phyloP scores from a whole-genome alignment of 2,329 filamentous ascomycete genomes.

The Fusarium musae region DNA sequence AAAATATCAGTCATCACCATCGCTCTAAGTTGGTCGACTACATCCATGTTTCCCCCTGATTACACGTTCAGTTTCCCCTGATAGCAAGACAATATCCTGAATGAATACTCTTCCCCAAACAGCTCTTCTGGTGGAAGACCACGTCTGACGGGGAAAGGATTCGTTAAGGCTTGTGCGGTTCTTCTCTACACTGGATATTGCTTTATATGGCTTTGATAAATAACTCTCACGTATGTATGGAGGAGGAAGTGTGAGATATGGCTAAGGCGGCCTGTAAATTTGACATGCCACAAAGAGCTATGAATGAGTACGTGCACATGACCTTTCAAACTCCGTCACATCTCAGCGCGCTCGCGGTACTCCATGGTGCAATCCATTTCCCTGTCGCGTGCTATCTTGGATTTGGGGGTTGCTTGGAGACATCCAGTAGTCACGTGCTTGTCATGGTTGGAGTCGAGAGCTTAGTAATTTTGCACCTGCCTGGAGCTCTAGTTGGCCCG shows the following conservation, averaged over 20 bases:
- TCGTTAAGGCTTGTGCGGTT: neutral
- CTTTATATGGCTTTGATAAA: neutral
- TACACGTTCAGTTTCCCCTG: neutral
- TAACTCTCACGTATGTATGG: neutral
- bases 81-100: neutral
- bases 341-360: neutral
- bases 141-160: neutral
- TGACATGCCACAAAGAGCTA: too few species aligned
- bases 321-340: neutral
- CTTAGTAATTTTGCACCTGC: conserved; percentile 41
- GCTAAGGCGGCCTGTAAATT: neutral
- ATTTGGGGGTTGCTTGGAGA: neutral
- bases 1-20: neutral
- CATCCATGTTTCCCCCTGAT: neutral
- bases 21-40: neutral
- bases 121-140: neutral
- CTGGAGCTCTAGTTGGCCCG: conserved; percentile 42
- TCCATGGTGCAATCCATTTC: neutral
- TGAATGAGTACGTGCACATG: neutral
- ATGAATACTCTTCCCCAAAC: neutral
- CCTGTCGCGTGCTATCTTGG: conserved; percentile 6
- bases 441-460: neutral
- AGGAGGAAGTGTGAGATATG: neutral
- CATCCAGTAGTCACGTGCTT: conserved; percentile 15
- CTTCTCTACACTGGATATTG: neutral